Evolutionary conservation across 2,329 filamentous ascomycete genomes (phyloP).

Genomic region (Claviceps africana): DNA sequence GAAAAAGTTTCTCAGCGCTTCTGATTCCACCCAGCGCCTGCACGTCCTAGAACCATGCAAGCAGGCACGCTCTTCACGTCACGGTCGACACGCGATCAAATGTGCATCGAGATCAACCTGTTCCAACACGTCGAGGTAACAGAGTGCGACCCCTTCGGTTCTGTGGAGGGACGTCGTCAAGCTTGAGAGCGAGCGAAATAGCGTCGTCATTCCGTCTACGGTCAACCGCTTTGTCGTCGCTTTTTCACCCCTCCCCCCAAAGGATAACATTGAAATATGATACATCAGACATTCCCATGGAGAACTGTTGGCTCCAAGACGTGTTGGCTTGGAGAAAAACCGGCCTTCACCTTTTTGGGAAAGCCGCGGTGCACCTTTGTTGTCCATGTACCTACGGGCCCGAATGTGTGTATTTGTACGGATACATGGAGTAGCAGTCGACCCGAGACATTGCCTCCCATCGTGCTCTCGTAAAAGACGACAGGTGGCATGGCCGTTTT

Average conservation of each 20-base stretch:
- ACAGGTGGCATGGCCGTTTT: background rate
- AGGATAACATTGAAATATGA: too few species aligned
- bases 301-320: too few species aligned
- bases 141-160: background rate
- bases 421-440: background rate
- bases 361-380: background rate
- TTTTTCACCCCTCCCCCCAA: too few species aligned
- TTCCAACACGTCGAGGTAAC: background rate
- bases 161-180: background rate
- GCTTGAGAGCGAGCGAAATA: background rate
- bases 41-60: too few species aligned
- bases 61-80: background rate
- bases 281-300: too few species aligned
- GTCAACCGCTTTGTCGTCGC: background rate
- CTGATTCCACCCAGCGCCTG: background rate
- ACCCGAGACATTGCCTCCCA: background rate
- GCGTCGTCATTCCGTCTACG: background rate
- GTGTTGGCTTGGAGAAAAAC: too few species aligned
- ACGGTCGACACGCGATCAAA: background rate
- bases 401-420: background rate
- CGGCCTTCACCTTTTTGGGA: background rate
- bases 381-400: background rate
- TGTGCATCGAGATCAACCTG: background rate
- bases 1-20: background rate
- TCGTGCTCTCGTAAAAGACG: background rate